phyloP scores from a whole-genome alignment of 2,329 filamentous ascomycete species.

The Chaetomiaceae sp. region DNA sequence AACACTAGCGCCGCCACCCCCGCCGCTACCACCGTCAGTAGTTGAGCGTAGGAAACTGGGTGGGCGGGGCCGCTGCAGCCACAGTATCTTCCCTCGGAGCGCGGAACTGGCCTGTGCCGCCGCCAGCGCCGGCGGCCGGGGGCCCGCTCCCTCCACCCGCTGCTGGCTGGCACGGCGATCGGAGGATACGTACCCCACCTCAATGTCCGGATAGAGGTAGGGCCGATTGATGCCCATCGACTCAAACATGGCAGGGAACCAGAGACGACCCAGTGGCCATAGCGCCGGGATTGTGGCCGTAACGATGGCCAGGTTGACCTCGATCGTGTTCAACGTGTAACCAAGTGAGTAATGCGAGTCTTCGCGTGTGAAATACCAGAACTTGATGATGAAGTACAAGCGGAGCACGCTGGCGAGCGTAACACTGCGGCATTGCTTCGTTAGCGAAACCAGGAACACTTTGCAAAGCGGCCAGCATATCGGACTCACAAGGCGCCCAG shows the following conservation, averaged over 20 bases:
- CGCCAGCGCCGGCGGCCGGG: no score
- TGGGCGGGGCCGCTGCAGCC: slow-evolving; percentile 9
- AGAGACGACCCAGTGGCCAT: slow-evolving; percentile 33
- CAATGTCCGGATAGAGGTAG: slow-evolving; percentile 22
- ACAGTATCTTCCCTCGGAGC: slow-evolving; percentile 3
- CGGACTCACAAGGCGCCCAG: background rate
- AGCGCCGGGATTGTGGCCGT: slow-evolving; percentile 36
- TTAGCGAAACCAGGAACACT: background rate
- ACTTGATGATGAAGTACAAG: slow-evolving; percentile 30
- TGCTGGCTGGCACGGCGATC: background rate
- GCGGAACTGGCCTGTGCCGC: background rate
- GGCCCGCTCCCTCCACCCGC: background rate
- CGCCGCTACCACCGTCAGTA: background rate
- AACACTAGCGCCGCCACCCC: background rate
- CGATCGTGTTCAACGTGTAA: slow-evolving; percentile 33
- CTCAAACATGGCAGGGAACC: slow-evolving; percentile 31
- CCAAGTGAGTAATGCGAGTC: slow-evolving; percentile 32
- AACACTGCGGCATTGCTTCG: slow-evolving; percentile 25
- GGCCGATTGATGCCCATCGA: slow-evolving; percentile 24
- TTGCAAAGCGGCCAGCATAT: background rate
- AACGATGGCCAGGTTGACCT: slow-evolving; percentile 37
- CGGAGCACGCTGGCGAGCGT: slow-evolving; percentile 33
- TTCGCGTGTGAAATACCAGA: slow-evolving; percentile 24
- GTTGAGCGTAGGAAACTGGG: background rate
- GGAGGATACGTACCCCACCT: slow-evolving; percentile 12